A percentile compares a stretch with the other conserved stretches of the same genome.
Conservation (phyloP, 768 basidiomycete species). For the Auriscalpium vulgare region DNA sequence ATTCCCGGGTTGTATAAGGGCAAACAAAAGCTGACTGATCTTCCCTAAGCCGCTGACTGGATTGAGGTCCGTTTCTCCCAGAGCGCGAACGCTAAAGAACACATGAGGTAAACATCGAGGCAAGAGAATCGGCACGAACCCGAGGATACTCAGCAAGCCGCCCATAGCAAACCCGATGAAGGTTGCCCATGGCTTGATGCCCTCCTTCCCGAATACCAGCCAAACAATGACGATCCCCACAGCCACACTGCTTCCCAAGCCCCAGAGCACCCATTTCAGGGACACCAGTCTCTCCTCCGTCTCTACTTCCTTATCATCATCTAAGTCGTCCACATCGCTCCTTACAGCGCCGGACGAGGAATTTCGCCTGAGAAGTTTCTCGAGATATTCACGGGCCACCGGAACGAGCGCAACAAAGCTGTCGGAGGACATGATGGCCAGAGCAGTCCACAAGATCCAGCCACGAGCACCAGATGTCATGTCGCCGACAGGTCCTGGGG, state of each 20-base stretch:
- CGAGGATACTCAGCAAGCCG: slow-evolving; percentile 78
- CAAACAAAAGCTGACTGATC: slow-evolving; percentile 89
- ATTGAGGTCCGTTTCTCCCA: slow-evolving; percentile 94
- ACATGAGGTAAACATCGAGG: slow-evolving; percentile 3
- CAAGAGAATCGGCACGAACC: slow-evolving; percentile 38
- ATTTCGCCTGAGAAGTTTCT: slow-evolving; percentile 20
- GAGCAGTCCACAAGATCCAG: slow-evolving; percentile 94
- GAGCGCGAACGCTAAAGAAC: slow-evolving; percentile 66
- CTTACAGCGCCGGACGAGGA: background rate
- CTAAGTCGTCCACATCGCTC: slow-evolving; percentile 16
- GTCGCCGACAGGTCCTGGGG: slow-evolving; percentile 84
- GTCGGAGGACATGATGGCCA: slow-evolving; percentile 95
- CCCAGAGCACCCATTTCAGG: slow-evolving; percentile 63
- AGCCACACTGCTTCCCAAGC: slow-evolving; percentile 52
- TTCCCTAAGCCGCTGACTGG: slow-evolving; percentile 92
- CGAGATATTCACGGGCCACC: slow-evolving; percentile 48
- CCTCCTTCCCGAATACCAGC: slow-evolving; percentile 83
- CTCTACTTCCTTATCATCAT: slow-evolving; percentile 63
- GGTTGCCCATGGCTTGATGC: slow-evolving; percentile 94
- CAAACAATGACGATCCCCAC: slow-evolving; percentile 77
- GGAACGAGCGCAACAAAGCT: slow-evolving; percentile 81
- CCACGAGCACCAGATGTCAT: slow-evolving; percentile 86
- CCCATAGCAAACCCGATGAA: slow-evolving; percentile 78
- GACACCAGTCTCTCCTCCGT: slow-evolving; percentile 78
- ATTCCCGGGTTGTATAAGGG: slow-evolving; percentile 89